Evolutionary conservation across 2,329 filamentous ascomycete genomes (phyloP), one percentile per base, ranked within the genome.

Genomic region (Colletotrichum sp.): DNA sequence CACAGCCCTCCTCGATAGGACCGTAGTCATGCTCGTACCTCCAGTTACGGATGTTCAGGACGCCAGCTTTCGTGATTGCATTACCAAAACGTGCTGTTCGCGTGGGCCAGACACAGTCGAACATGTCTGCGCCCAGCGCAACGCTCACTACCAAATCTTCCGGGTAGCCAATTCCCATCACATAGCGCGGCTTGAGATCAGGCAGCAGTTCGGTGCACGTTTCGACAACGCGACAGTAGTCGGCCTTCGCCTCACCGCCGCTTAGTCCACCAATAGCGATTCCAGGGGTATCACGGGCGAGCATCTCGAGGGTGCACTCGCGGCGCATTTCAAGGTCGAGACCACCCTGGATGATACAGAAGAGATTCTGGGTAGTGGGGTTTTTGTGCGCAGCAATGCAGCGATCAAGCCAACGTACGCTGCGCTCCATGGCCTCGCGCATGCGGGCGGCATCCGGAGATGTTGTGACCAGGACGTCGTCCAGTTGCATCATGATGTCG

Each of bases 401-500:
- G 69, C 97, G 92, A 85, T 99, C 97, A 7, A 99, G 90, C 97
- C 97, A 99, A 52, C 97, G 92, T 9, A 99, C 92, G 70, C 95
- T 98, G 71, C 97, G 93, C 81, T 97, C 91, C 96, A 98, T 98
- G 65, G 97, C 97, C 84, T 98, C 95, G 76, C 93, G 92, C 92
- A 99, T 98, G 69, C 97, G 93, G 24, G 88, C 93, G 71, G 91
- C 88, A 84, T 99, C 97, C 0, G 96, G 96, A 0, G 96, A 98
- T 0, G 97, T 99, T 0, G 97, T 98, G 34, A 96, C 96, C 67
- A 99, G 94, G 16, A 99, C 97, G 84, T 99, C 97, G 87, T 99
- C 97, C 5, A 99, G 92, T 85, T 99, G 97, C 97, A 99, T 99
- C 79, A 98, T 98, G 80, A 99, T 98, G 85, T 99, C 97, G 77